Conservation (phyloP, 805 yeast species). For the Myxozyma neotropica region DNA sequence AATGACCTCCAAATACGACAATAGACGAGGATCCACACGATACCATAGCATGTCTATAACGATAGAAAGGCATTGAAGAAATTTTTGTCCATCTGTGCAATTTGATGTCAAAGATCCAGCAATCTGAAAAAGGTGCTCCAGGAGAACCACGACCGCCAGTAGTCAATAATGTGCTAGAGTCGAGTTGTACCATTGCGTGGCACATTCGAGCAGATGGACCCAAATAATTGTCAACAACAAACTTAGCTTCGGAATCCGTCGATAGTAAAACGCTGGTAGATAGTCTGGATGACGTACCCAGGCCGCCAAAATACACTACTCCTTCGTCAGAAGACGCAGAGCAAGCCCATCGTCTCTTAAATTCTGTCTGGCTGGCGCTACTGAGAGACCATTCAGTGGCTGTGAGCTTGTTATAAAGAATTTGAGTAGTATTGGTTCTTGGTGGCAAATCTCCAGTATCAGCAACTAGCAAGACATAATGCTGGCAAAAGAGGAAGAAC, state of each 20-base stretch:
- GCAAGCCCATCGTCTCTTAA: constrained; percentile 24
- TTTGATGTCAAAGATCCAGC: constrained; percentile 45
- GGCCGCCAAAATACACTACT: constrained; percentile 24
- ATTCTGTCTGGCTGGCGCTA: not conserved
- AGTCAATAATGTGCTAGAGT: constrained; percentile 44
- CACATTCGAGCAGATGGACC: constrained; percentile 53
- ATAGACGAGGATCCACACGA: constrained; percentile 40
- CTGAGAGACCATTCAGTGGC: not conserved
- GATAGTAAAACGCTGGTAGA: constrained; percentile 25
- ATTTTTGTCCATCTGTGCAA: constrained; percentile 48
- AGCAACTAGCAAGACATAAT: constrained; percentile 70
- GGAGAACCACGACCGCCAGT: constrained; percentile 75
- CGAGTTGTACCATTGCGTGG: constrained; percentile 52
- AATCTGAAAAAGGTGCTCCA: constrained; percentile 48
- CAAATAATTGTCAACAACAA: not conserved
- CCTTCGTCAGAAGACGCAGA: not conserved
- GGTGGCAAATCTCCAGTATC: constrained; percentile 37
- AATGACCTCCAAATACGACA: constrained; percentile 53
- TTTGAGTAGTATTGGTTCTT: not conserved
- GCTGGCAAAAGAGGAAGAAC: constrained; percentile 72
- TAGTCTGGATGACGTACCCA: constrained; percentile 31
- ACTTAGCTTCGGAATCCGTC: not conserved
- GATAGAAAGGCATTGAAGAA: constrained; percentile 47
- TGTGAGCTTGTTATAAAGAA: not conserved
- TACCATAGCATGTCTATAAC: constrained; percentile 57